Conservation (phyloP, 805 yeast species). For the Yarrowia sp. region DNA sequence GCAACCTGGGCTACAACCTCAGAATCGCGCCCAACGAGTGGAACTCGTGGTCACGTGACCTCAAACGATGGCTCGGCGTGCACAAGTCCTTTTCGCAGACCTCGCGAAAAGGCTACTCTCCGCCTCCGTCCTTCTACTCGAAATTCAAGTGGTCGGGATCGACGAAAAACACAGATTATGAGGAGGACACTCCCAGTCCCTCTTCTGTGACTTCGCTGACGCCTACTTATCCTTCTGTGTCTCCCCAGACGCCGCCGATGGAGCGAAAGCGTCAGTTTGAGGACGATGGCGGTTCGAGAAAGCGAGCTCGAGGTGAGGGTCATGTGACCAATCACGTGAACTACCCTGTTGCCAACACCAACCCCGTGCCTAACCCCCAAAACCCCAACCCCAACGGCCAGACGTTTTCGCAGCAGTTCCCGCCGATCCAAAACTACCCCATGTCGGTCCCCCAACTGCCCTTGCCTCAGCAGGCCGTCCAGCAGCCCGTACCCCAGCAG, state of each 20-base stretch:
- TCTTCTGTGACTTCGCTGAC: not conserved
- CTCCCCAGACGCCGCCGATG: conserved; percentile 20
- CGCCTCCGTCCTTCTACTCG: conserved; percentile 4
- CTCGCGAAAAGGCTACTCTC: conserved; percentile 6
- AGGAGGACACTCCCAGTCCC: conserved; percentile 4
- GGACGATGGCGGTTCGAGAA: not conserved
- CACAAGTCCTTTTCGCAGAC: not conserved
- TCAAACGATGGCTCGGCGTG: not conserved
- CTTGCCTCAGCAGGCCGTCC: not conserved
- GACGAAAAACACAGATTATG: not conserved
- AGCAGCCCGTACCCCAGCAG: no score
- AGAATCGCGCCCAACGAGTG: conserved; percentile 40
- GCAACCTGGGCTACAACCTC: conserved; percentile 56
- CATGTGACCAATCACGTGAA: no score
- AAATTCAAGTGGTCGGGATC: conserved; percentile 15
- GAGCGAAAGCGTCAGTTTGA: conserved; percentile 14
- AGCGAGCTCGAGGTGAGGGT: no score
- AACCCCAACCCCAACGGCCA: not conserved
- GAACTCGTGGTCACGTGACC: conserved; percentile 33
- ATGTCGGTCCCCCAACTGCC: not conserved
- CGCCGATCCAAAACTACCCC: not conserved
- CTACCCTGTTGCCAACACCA: no score
- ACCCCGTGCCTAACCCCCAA: not conserved
- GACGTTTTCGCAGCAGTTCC: conserved; percentile 1
- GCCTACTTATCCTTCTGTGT: conserved; percentile 7